phyloP scores from a whole-genome alignment of 2,329 filamentous ascomycete species.

The Juglanconis oblonga region DNA sequence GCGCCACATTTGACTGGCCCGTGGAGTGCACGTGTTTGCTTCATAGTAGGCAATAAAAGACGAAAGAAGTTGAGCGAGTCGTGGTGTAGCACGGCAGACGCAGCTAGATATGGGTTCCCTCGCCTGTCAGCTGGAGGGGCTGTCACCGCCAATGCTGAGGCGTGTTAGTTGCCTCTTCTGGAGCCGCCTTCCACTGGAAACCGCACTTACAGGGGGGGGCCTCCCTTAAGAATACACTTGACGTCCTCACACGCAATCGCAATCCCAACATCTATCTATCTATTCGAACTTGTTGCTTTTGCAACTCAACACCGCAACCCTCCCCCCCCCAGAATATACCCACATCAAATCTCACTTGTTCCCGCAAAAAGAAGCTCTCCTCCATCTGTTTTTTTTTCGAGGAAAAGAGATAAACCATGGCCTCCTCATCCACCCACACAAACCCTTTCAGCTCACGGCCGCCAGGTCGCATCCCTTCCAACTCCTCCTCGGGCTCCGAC shows the following conservation, averaged over 20 bases:
- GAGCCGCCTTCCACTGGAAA: neutral
- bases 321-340: neutral
- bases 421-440: constrained; percentile 11
- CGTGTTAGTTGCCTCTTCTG: constrained; percentile 9
- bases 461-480: neutral
- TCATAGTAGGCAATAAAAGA: no score
- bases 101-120: constrained; percentile 5
- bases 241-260: neutral
- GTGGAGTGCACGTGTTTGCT: no score
- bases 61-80: constrained; percentile 7
- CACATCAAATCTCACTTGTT: neutral
- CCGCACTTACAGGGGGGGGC: neutral
- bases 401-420: neutral
- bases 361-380: neutral
- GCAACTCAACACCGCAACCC: neutral
- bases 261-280: neutral
- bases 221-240: neutral
- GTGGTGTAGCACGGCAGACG: constrained; percentile 13
- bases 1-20: neutral
- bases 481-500: constrained; percentile 24
- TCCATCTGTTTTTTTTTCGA: neutral
- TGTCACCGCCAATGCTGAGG: neutral
- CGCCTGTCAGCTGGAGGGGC: neutral
- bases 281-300: neutral
- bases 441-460: constrained; percentile 11